Evolutionary conservation across 2,329 filamentous ascomycete genomes (phyloP), one percentile per base, ranked within the genome.

Genomic region (Xylaria sp.): DNA sequence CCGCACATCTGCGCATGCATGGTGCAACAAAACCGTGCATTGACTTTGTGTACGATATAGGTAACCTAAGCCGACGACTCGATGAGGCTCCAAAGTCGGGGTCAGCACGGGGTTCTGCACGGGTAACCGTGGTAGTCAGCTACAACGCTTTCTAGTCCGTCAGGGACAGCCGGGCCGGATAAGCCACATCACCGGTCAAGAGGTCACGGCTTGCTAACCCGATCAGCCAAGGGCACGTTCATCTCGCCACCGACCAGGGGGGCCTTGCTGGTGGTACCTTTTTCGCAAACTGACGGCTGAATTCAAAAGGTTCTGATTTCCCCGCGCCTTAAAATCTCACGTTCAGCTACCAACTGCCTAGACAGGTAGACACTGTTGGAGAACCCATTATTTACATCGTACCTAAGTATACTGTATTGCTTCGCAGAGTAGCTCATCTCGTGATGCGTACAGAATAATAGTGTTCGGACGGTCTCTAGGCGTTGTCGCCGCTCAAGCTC

Each of bases 141-240:
- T 63, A 48, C 18, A 28, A 56, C 60, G 34, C n/a, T 50, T 63
- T 41, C 8, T 20, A 12, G 39, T 23, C 50, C 37, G 32, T 46
- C 48, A 65, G 66, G 66, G 60, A 52, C 13, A 60, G 54, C 54
- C 69, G 69, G 69, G 41, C 69, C 69, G 66, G 41, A 32, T 63
- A 66, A 66, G 50, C 66, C 44, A 69, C 52, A 34, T 51, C 63
- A 50, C 51, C 50, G 50, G 58, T 56, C 52, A 63, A 63, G 46
- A 60, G 60, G 28, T 66, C 69, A 61, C 62, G 66, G 48, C 32
- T 48, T 59, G 23, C 57, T n/a, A 60, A 51, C 65, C 62, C 54
- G 60, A 66, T 51, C 18, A 63, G 18, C 51, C 46, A 56, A 55
- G 46, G 37, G 46, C 32, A 44, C 56, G 25, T 54, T 62, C 48